These are phyloP conservation scores for Russula dissimulans DNA, from an alignment of 768 basidiomycete genomes.

Conservation along the genomic window DNA sequence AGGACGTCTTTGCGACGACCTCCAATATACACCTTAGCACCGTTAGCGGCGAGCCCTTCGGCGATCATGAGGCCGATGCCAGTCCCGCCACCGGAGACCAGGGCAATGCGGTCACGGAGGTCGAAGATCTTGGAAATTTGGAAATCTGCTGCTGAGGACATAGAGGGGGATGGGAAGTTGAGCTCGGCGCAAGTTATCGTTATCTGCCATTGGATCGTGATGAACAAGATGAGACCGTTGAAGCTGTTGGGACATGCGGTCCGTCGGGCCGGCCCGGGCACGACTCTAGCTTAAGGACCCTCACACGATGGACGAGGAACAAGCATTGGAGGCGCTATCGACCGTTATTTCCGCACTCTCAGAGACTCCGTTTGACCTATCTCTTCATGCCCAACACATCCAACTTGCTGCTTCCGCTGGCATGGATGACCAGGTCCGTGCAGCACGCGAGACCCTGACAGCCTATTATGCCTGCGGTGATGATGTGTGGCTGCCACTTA, in stretches of 20 bases:
- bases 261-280: not conserved
- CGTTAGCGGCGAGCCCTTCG: conserved; percentile 62
- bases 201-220: not conserved
- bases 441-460: conserved; percentile 59
- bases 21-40: conserved; percentile 75
- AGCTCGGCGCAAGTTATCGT: not conserved
- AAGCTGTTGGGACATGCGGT: not conserved
- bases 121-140: conserved; percentile 10
- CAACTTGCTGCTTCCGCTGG: conserved; percentile 47
- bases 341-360: conserved; percentile 50
- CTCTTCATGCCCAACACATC: conserved; percentile 60
- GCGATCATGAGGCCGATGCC: conserved; percentile 57
- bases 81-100: conserved; percentile 22
- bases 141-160: conserved; percentile 6
- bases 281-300: too few relatives aligned
- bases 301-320: conserved; percentile 45
- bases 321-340: conserved; percentile 55
- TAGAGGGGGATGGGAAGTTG: not conserved
- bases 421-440: conserved; percentile 48
- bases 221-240: too few relatives aligned
- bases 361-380: conserved; percentile 49
- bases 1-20: conserved; percentile 60
- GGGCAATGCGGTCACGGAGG: conserved; percentile 19
- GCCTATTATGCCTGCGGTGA: conserved; percentile 55
- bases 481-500: conserved; percentile 66